Evolutionary conservation across 129 eudicot genomes (phyloP), one percentile per base, ranked within the genome.

Genomic region (Lactuca sativa): DNA sequence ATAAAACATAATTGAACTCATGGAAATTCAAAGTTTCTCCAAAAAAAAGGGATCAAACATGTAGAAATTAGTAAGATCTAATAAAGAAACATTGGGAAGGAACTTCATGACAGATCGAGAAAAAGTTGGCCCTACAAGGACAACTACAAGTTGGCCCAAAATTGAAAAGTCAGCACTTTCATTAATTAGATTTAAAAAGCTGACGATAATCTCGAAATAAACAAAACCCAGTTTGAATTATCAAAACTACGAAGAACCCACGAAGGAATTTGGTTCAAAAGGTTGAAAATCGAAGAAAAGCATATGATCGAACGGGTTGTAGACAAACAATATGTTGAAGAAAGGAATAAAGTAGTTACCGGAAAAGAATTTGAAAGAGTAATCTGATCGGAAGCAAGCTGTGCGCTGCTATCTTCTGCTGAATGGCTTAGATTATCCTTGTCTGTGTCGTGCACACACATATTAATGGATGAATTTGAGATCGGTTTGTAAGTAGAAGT

Each of bases 331-430:
- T 38, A 56, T 56, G 3, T 32, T 59, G 33, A 71, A 71, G 68
- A 71, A 71, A 71, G 49, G 68, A 59, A 71, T 59, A 59, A 59
- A 75, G 15, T 41, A 25, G 74, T 51, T 56, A 86, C 93, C 15
- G 89, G 89, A 63, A 86, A 83, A 18, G 84, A 72, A 69, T 62
- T 77, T 12, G 75, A 80, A 53, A 74, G 80, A 56, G 67, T 37
- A 74, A 73, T 69, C 67, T 70, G 76, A 66, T 79, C 77, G 51
- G 74, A 76, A 57, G 79, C 59, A 71, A 60, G 49, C 60, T 59
- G 69, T 48, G 16, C 52, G 59, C 25, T 70, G 63, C 12, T 48
- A 71, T 60, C 76, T 9, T 60, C 76, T 56, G 56, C 51, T 8
- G 67, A 57, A 40, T 44, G 49, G 30, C 74, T 14, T 65, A 69